phyloP scores from a whole-genome alignment of 768 basidiomycete species.

The Bullera alba region DNA sequence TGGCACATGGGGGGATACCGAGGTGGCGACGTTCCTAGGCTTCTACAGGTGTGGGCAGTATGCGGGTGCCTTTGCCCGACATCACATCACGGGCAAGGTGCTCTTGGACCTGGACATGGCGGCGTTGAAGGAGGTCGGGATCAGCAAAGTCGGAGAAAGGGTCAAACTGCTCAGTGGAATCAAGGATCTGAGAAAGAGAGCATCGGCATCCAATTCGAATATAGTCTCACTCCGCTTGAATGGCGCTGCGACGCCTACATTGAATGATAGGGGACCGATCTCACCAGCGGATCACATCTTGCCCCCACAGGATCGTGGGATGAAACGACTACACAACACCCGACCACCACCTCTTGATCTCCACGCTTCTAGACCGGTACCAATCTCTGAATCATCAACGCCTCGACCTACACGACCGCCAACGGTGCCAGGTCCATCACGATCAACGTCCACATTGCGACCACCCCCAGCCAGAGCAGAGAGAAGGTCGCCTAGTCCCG shows the following conservation, averaged over 20 bases:
- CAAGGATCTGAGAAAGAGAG: constrained; percentile 63
- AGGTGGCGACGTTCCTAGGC: constrained; percentile 63
- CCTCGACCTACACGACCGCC: constrained; percentile 10
- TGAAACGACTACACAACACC: constrained; percentile 52
- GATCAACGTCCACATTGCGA: constrained; percentile 21
- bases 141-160: constrained; percentile 82
- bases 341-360: constrained; percentile 80
- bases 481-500: constrained; percentile 34
- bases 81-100: constrained; percentile 89
- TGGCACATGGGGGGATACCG: constrained; percentile 39
- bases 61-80: constrained; percentile 62
- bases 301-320: constrained; percentile 9
- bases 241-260: constrained; percentile 22
- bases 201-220: constrained; percentile 38
- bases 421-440: constrained; percentile 23
- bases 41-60: constrained; percentile 68
- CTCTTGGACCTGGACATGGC: constrained; percentile 83
- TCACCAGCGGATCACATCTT: constrained; percentile 1
- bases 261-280: constrained; percentile 2
- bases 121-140: constrained; percentile 82
- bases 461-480: constrained; percentile 26
- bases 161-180: constrained; percentile 80
- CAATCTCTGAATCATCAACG: constrained; percentile 41
- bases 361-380: constrained; percentile 58
- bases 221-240: constrained; percentile 26